Evolutionary conservation across 192 early-diverging fungal genomes (phyloP).

Genomic region (Coemansia sp.): DNA sequence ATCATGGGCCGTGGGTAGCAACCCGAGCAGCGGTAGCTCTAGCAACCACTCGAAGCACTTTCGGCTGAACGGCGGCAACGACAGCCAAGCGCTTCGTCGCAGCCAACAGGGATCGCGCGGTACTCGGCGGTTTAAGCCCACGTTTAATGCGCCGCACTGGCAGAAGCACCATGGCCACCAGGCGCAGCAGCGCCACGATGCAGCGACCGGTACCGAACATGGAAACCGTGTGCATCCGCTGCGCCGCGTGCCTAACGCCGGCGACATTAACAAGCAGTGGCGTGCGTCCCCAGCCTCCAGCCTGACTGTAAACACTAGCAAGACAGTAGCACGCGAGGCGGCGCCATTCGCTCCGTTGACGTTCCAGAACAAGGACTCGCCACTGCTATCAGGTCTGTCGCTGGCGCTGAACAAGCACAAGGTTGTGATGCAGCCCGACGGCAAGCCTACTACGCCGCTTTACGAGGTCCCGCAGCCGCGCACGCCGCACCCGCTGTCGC

Average conservation of each 20-base stretch:
- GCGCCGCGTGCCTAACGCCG: slow-evolving; percentile 45
- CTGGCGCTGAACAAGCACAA: slow-evolving; percentile 49
- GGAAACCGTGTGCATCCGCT: slow-evolving; percentile 26
- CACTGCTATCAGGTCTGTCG: slow-evolving; percentile 46
- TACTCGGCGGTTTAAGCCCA: slow-evolving; percentile 26
- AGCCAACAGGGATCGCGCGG: slow-evolving; percentile 44
- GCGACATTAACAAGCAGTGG: slow-evolving; percentile 51
- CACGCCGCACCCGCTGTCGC: slow-evolving; percentile 49
- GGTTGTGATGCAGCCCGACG: slow-evolving; percentile 2
- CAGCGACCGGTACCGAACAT: background rate
- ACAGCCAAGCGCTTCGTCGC: slow-evolving; percentile 20
- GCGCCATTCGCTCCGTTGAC: slow-evolving; percentile 39
- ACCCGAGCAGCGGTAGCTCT: slow-evolving; percentile 4
- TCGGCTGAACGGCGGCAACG: slow-evolving; percentile 25
- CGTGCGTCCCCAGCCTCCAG: slow-evolving; percentile 23
- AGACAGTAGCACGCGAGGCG: slow-evolving; percentile 15
- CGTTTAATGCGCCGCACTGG: slow-evolving; percentile 42
- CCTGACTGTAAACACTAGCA: slow-evolving; percentile 21
- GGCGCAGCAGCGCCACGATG: slow-evolving; percentile 18
- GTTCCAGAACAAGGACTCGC: slow-evolving; percentile 42
- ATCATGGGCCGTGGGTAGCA: slow-evolving; percentile 28
- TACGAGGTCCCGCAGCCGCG: slow-evolving; percentile 38
- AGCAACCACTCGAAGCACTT: slow-evolving; percentile 23
- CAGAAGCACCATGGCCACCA: slow-evolving; percentile 43
- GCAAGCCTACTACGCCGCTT: slow-evolving; percentile 22